Conservation (phyloP, 176 grass and related monocot species). For the Aegilops bicornis region DNA sequence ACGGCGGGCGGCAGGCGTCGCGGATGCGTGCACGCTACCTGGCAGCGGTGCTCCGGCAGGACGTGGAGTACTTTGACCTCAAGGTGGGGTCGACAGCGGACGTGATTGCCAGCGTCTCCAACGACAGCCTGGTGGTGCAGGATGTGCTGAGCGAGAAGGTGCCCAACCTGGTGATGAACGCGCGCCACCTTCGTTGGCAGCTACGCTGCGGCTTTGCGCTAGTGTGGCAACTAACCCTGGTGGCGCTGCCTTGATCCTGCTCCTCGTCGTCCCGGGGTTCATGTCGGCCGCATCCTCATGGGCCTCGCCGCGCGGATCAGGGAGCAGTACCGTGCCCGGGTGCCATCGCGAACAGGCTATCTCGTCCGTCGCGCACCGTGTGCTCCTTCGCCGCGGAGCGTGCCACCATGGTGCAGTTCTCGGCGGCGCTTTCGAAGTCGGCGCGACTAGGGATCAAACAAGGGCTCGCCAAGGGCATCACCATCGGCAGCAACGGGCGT, state of each 20-base stretch:
- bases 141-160: conserved; percentile 78
- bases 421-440: conserved; percentile 51
- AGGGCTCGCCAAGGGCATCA: conserved; percentile 75
- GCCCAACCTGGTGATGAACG: conserved; percentile 89
- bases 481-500: conserved; percentile 75
- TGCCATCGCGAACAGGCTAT: conserved; percentile 66
- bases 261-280: conserved; percentile 71
- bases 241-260: conserved; percentile 56
- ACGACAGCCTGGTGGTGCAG: conserved; percentile 77
- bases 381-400: conserved; percentile 72
- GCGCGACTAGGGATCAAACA: conserved; percentile 62
- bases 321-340: conserved; percentile 64
- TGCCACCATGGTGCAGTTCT: conserved; percentile 55
- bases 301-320: conserved; percentile 60
- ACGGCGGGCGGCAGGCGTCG: too few species aligned
- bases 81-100: conserved; percentile 59
- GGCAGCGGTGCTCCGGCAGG: conserved; percentile 69
- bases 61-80: conserved; percentile 92
- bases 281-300: conserved; percentile 63
- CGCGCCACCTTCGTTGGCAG: conserved; percentile 55
- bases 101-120: conserved; percentile 80
- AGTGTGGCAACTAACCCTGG: conserved; percentile 65
- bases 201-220: conserved; percentile 58
- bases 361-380: conserved; percentile 64
- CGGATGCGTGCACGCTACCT: conserved; percentile 70